Evolutionary conservation across 257 asterid species (phyloP).

Genomic region (Salvia splendens): DNA sequence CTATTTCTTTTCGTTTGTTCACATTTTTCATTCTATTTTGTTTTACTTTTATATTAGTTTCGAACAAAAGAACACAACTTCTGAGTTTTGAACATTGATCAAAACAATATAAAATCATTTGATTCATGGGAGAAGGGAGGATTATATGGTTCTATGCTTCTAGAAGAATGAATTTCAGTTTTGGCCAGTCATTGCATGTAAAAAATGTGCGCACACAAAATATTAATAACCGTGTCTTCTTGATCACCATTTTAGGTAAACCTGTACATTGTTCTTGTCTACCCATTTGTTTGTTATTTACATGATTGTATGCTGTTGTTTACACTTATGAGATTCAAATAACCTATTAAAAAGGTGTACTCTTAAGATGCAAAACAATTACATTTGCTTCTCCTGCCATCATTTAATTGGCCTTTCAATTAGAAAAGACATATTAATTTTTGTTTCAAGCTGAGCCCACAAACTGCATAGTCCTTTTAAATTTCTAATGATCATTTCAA

Average conservation of each 20-base stretch:
- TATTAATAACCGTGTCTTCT: too few species aligned
- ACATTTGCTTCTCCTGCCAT: not conserved
- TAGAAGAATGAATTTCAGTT: not conserved
- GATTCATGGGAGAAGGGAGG: not conserved
- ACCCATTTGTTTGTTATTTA: not conserved
- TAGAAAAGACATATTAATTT: not conserved
- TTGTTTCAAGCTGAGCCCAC: not conserved
- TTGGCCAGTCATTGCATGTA: not conserved
- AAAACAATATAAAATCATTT: not conserved
- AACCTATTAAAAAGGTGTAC: too few species aligned
- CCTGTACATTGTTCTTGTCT: not conserved
- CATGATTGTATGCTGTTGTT: too few species aligned
- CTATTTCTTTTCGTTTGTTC: not conserved
- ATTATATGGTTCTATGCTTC: not conserved
- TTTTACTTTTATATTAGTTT: too few species aligned
- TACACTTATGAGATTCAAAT: too few species aligned
- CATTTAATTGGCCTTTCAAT: not conserved
- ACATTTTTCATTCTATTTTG: not conserved
- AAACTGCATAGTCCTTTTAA: not conserved
- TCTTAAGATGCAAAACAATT: not conserved
- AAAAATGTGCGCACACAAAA: not conserved
- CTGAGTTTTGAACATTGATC: too few species aligned
- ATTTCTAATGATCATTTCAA: constrained; percentile 1
- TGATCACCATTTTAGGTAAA: too few species aligned
- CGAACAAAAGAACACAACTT: too few species aligned